Evolutionary conservation across 345 rosid genomes (phyloP).

Genomic region (Moricandia moricandioides): DNA sequence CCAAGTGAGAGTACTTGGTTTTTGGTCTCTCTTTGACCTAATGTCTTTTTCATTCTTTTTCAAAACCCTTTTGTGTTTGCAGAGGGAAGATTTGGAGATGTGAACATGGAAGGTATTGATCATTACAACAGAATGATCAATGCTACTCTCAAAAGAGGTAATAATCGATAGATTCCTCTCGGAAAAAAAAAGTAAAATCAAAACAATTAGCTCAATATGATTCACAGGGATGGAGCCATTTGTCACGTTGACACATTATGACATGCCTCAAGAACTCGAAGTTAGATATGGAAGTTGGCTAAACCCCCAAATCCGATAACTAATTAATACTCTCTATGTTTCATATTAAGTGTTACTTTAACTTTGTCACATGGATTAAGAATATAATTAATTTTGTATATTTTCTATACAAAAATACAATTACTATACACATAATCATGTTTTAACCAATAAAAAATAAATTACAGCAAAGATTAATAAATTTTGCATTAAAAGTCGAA

Average conservation of each 20-base stretch:
- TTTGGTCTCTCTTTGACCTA: neutral
- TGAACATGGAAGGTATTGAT: slow-evolving; percentile 58
- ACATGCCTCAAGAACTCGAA: slow-evolving; percentile 75
- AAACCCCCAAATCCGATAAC: slow-evolving; percentile 51
- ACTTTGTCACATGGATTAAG: too few relatives aligned
- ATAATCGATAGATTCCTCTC: neutral
- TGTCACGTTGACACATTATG: slow-evolving; percentile 68
- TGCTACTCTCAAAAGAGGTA: slow-evolving; percentile 50
- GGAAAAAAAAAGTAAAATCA: neutral
- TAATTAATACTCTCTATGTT: too few relatives aligned
- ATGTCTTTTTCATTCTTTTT: neutral
- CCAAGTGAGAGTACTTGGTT: slow-evolving; percentile 47
- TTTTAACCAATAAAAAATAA: too few relatives aligned
- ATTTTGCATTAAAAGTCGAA: too few relatives aligned
- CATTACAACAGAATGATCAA: slow-evolving; percentile 56
- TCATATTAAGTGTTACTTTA: too few relatives aligned
- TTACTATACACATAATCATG: too few relatives aligned
- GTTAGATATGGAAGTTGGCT: slow-evolving; percentile 71
- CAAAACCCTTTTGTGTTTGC: neutral
- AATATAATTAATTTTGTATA: too few relatives aligned
- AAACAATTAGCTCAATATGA: neutral
- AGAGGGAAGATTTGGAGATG: slow-evolving; percentile 71
- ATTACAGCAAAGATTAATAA: too few relatives aligned
- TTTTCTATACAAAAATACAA: too few relatives aligned
- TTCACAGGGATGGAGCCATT: slow-evolving; percentile 71